Conservation (phyloP, 768 basidiomycete genomes). For the Rhizopogon salebrosus region DNA sequence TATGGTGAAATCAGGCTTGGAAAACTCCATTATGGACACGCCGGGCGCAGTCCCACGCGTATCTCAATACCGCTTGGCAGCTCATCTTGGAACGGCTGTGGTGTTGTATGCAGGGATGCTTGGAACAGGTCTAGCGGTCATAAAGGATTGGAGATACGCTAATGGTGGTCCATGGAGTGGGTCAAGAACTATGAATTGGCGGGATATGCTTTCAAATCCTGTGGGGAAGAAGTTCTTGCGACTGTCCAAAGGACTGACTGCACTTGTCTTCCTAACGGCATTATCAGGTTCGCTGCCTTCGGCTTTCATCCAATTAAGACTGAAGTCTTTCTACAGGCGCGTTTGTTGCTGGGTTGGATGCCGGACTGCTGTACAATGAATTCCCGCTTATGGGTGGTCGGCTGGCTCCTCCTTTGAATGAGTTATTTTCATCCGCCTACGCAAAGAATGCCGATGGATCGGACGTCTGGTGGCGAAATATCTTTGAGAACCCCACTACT, state of each 20-base stretch:
- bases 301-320: background rate
- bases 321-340: slow-evolving; percentile 56
- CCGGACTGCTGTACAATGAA: slow-evolving; percentile 96
- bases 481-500: slow-evolving; percentile 96
- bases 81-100: slow-evolving; percentile 89
- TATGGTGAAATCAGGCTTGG: slow-evolving; percentile 97
- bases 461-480: slow-evolving; percentile 92
- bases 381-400: slow-evolving; percentile 95
- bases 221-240: slow-evolving; percentile 53
- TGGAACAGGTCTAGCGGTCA: slow-evolving; percentile 63
- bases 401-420: slow-evolving; percentile 73
- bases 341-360: slow-evolving; percentile 96
- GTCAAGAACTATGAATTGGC: slow-evolving; percentile 35
- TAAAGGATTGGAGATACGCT: slow-evolving; percentile 77
- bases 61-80: slow-evolving; percentile 93
- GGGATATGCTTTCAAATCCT: slow-evolving; percentile 49
- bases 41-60: slow-evolving; percentile 90
- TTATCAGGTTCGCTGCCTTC: slow-evolving; percentile 65
- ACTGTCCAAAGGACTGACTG: slow-evolving; percentile 58
- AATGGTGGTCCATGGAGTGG: slow-evolving; percentile 56
- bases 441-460: slow-evolving; percentile 61
- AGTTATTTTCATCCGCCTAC: slow-evolving; percentile 76
- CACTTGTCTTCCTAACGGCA: slow-evolving; percentile 85
- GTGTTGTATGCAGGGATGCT: slow-evolving; percentile 94
- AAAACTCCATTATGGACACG: slow-evolving; percentile 71